These are phyloP conservation scores for Chlamydomonas eustigma DNA, from an alignment of 139 green algal genomes.

Conservation along the genomic window DNA sequence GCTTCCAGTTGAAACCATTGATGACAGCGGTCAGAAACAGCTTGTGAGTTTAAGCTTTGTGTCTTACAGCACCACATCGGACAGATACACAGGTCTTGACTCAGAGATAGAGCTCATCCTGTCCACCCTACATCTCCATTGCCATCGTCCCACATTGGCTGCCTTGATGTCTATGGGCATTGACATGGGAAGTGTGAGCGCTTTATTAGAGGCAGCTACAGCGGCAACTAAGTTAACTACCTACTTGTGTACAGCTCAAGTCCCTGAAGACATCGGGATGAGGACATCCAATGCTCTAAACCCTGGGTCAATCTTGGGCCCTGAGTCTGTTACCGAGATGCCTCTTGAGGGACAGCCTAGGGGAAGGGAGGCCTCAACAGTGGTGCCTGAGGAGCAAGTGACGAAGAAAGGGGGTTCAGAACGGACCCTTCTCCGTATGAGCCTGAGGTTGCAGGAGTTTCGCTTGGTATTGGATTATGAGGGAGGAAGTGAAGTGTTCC, in stretches of 20 bases:
- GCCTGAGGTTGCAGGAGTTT: slow-evolving; percentile 17
- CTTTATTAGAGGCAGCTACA: slow-evolving; percentile 5
- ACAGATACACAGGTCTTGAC: slow-evolving; percentile 54
- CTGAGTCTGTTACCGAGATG: no score
- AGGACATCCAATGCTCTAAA: not conserved
- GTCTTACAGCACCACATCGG: slow-evolving; percentile 2
- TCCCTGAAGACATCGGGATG: no score
- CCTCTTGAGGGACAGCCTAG: no score
- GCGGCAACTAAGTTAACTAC: no score
- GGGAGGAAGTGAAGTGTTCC: slow-evolving; percentile 5
- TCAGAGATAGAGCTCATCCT: slow-evolving; percentile 63
- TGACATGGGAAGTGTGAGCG: slow-evolving; percentile 48
- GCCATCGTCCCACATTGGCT: slow-evolving; percentile 84
- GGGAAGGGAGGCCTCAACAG: no score
- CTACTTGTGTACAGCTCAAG: no score
- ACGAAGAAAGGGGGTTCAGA: not conserved
- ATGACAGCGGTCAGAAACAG: not conserved
- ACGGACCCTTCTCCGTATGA: slow-evolving; percentile 13
- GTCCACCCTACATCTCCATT: slow-evolving; percentile 68
- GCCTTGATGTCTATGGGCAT: slow-evolving; percentile 72
- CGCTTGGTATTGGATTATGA: slow-evolving; percentile 30
- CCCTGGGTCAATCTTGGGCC: no score
- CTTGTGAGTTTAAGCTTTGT: not conserved
- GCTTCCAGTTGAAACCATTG: not conserved
- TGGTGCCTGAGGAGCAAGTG: not conserved